A percentile compares a stretch with the other conserved stretches of the same genome.
Conservation (phyloP, 305 asterid genomes). For the Fraxinus xanthoxyloides region DNA sequence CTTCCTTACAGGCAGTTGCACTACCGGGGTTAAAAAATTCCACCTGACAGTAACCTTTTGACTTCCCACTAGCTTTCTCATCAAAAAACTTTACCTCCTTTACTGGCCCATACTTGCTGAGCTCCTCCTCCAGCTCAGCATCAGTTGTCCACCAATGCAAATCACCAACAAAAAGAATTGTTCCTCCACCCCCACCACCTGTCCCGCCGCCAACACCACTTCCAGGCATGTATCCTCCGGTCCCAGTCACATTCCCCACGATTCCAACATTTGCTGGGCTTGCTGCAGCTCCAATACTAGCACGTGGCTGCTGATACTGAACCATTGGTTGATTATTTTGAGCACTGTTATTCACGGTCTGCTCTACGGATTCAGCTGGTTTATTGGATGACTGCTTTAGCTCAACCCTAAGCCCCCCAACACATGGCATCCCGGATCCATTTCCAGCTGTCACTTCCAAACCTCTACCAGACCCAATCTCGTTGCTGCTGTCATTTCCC, state of each 20-base stretch:
- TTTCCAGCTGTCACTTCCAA: constrained; percentile 32
- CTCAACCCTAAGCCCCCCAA: constrained; percentile 55
- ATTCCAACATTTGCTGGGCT: constrained; percentile 31
- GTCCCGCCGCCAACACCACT: constrained; percentile 25
- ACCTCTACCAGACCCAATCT: constrained; percentile 42
- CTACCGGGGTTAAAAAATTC: constrained; percentile 49
- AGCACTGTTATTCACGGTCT: constrained; percentile 25
- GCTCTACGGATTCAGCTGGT: constrained; percentile 35
- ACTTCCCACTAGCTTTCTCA: constrained; percentile 67
- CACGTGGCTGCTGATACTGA: constrained; percentile 39
- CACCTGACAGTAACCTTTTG: constrained; percentile 66
- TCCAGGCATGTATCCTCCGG: constrained; percentile 38
- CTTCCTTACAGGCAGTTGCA: constrained; percentile 55
- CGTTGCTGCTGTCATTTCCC: constrained; percentile 20
- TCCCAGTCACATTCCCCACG: constrained; percentile 35
- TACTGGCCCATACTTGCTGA: constrained; percentile 52
- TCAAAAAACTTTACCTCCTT: constrained; percentile 61
- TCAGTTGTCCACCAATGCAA: constrained; percentile 71
- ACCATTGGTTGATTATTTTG: constrained; percentile 37
- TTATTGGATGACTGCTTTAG: constrained; percentile 42
- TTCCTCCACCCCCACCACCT: constrained; percentile 25
- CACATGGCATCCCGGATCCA: constrained; percentile 23
- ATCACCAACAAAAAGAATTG: constrained; percentile 46
- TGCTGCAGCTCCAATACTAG: constrained; percentile 17
- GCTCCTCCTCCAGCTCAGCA: constrained; percentile 51